phyloP scores from a whole-genome alignment of 805 yeast genomes.

The Sugiyamaella chiloensis region DNA sequence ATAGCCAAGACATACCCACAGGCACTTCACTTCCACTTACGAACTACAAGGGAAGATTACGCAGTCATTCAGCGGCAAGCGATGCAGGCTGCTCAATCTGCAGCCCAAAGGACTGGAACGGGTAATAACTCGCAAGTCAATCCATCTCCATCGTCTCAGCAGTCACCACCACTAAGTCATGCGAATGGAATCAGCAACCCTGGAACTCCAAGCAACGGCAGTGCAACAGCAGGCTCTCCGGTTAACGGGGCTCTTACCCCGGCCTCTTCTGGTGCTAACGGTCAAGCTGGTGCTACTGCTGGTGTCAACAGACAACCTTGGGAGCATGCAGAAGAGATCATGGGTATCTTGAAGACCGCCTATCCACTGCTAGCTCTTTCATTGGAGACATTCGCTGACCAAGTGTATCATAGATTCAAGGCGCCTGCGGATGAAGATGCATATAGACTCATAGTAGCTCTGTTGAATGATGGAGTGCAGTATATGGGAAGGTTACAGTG shows the following conservation, averaged over 20 bases:
- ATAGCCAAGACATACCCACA: slow-evolving; percentile 98
- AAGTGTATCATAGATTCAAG: slow-evolving; percentile 89
- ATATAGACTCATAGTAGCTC: slow-evolving; percentile 85
- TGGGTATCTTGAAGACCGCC: slow-evolving; percentile 94
- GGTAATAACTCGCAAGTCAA: background rate
- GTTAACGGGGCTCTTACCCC: slow-evolving; percentile 9
- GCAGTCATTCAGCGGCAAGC: slow-evolving; percentile 81
- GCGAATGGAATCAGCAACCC: slow-evolving; percentile 4
- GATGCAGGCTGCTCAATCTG: slow-evolving; percentile 43
- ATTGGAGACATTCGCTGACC: slow-evolving; percentile 92
- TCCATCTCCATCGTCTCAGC: background rate
- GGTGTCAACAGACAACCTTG: slow-evolving; percentile 73
- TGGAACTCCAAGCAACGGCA: slow-evolving; percentile 6
- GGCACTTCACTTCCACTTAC: slow-evolving; percentile 90
- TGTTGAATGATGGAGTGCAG: slow-evolving; percentile 90
- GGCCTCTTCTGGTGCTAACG: slow-evolving; percentile 11
- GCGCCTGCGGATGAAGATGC: slow-evolving; percentile 95
- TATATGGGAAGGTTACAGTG: slow-evolving; percentile 80
- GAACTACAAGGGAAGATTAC: slow-evolving; percentile 94
- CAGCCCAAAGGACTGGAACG: slow-evolving; percentile 24
- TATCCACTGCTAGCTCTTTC: slow-evolving; percentile 91
- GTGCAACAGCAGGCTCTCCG: slow-evolving; percentile 5
- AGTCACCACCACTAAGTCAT: background rate
- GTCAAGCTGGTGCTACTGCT: slow-evolving; percentile 7
- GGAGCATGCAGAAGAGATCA: slow-evolving; percentile 89